phyloP scores from a whole-genome alignment of 768 basidiomycete species.

The Tulasnella calospora region DNA sequence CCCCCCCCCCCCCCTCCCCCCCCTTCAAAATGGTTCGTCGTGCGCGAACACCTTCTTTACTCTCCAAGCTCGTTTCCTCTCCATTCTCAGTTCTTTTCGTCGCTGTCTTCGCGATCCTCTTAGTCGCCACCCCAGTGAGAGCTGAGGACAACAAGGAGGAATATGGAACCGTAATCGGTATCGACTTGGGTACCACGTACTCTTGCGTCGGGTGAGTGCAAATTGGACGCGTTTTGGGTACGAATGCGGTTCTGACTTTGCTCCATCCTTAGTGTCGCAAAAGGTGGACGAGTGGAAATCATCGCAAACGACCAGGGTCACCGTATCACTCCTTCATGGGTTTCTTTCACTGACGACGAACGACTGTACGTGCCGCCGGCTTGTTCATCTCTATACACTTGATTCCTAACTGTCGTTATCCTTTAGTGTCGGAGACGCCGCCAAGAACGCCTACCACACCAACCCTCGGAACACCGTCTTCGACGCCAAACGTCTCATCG shows the following conservation, averaged over 20 bases:
- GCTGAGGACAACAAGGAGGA: conserved; percentile 60
- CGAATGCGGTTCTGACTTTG: conserved; percentile 5
- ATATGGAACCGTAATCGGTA: conserved; percentile 91
- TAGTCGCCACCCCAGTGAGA: conserved; percentile 57
- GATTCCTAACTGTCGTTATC: conserved; percentile 31
- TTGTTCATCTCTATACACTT: conserved; percentile 29
- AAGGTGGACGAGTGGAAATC: conserved; percentile 80
- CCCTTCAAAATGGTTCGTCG: conserved; percentile 3
- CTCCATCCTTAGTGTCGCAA: conserved; percentile 58
- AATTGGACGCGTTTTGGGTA: conserved; percentile 10
- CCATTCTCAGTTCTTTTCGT: conserved; percentile 32
- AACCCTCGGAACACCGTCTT: conserved; percentile 94
- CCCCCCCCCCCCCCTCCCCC: conserved; percentile 4
- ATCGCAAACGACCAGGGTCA: conserved; percentile 88
- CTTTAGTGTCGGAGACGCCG: conserved; percentile 76
- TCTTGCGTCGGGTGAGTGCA: conserved; percentile 86
- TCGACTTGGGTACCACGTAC: conserved; percentile 84
- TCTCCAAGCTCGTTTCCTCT: conserved; percentile 22
- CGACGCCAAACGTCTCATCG: conserved; percentile 93
- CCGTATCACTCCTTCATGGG: conserved; percentile 87
- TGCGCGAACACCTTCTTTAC: background rate
- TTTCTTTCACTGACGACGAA: conserved; percentile 73
- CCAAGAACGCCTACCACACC: conserved; percentile 91
- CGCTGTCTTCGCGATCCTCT: conserved; percentile 38
- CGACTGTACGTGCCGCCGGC: conserved; percentile 44